Percentiles rank a stretch among this genome's conserved stretches.
Conservation (phyloP, 352 stramenopile species). For the Globisporangium solare region DNA sequence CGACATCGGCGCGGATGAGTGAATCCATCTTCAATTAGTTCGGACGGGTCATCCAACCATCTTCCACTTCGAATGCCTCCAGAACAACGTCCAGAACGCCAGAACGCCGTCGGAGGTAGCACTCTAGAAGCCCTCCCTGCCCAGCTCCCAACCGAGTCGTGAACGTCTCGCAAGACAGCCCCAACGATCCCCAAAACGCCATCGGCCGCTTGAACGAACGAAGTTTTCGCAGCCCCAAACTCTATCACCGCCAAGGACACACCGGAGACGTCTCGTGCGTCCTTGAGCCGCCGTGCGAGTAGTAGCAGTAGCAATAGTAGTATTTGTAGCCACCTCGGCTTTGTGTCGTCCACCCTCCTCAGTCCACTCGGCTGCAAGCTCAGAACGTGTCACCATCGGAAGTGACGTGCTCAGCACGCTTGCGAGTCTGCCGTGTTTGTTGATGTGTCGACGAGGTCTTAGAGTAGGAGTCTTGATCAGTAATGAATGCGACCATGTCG, state of each 20-base stretch:
- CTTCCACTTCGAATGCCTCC: background rate
- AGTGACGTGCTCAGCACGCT: background rate
- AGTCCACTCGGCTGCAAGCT: background rate
- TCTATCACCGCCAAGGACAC: background rate
- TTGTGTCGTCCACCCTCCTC: no score
- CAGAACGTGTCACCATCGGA: conserved; percentile 10
- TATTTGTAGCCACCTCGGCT: no score
- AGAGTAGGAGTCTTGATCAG: no score
- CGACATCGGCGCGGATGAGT: conserved; percentile 15
- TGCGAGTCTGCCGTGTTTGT: no score
- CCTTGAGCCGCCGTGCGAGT: conserved; percentile 1
- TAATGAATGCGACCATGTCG: no score
- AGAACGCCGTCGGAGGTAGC: no score
- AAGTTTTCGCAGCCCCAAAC: conserved; percentile 1
- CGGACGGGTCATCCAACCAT: conserved; percentile 2
- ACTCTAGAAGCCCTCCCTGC: background rate
- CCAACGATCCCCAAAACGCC: conserved; percentile 1
- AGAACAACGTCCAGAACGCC: no score
- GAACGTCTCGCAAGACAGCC: background rate
- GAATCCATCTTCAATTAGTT: conserved; percentile 21
- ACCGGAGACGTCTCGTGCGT: background rate
- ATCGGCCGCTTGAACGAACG: conserved; percentile 4
- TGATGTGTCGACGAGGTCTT: no score
- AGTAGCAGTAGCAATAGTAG: background rate
- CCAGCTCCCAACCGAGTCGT: no score